A percentile compares a stretch with the other conserved stretches of the same genome.
These are phyloP conservation scores for Coniochaeta sp. DNA, from an alignment of 2,329 filamentous ascomycete species.

Conservation along the genomic window DNA sequence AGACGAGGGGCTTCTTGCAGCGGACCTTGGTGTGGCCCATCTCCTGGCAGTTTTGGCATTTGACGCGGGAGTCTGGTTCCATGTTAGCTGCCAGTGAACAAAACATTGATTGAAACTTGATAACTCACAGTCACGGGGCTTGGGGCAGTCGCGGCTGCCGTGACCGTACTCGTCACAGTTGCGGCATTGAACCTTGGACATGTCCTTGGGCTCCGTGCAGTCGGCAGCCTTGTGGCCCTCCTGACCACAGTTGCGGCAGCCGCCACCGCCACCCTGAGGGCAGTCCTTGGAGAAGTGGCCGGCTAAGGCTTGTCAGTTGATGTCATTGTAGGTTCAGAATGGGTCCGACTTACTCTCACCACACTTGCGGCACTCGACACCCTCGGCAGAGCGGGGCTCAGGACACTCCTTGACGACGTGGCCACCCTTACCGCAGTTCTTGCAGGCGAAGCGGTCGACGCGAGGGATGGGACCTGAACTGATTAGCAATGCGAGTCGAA, in stretches of 20 bases:
- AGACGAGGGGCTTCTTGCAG: conserved; percentile 26
- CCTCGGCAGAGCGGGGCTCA: conserved; percentile 54
- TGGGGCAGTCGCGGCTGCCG: conserved; percentile 39
- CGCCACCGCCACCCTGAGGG: conserved; percentile 49
- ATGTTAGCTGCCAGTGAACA: conserved; percentile 6
- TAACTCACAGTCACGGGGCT: conserved; percentile 48
- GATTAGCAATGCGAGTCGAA: conserved; percentile 13
- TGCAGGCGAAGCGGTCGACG: conserved; percentile 58
- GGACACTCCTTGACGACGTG: conserved; percentile 45
- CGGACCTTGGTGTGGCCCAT: conserved; percentile 35
- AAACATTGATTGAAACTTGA: background rate
- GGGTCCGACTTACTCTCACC: conserved; percentile 41
- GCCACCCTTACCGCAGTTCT: conserved; percentile 55
- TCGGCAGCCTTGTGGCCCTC: conserved; percentile 57
- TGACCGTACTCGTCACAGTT: conserved; percentile 48
- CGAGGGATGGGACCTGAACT: conserved; percentile 50
- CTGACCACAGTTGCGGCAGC: conserved; percentile 56
- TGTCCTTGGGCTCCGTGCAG: conserved; percentile 43
- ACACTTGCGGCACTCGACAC: conserved; percentile 61
- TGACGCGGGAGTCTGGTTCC: conserved; percentile 39
- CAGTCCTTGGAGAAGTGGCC: conserved; percentile 61
- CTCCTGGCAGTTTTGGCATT: conserved; percentile 51
- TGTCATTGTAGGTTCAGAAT: background rate
- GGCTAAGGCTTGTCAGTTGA: conserved; percentile 23
- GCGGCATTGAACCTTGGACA: conserved; percentile 34